phyloP scores from a whole-genome alignment of 139 green algal genomes.

The Closterium sp. region DNA sequence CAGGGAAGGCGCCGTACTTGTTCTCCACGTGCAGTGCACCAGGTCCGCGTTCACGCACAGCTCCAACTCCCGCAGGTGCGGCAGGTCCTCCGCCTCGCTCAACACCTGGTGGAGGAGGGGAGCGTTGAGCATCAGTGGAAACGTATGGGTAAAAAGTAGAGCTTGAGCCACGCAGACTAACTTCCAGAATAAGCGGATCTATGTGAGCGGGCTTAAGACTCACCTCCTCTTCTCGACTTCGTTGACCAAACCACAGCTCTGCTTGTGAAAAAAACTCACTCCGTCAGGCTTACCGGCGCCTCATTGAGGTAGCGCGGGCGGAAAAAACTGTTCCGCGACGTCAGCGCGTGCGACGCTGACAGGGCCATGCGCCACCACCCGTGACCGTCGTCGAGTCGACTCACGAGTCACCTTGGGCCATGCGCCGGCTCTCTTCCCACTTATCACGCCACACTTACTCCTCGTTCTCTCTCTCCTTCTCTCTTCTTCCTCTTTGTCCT shows the following conservation, averaged over 20 bases:
- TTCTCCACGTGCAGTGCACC: constrained; percentile 23
- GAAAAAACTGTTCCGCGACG: not conserved
- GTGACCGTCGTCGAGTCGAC: not conserved
- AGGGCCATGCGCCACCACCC: not conserved
- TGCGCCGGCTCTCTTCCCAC: too few species aligned
- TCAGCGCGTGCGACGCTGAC: not conserved
- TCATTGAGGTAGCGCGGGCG: not conserved
- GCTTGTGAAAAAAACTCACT: too few species aligned
- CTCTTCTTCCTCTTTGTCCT: not conserved
- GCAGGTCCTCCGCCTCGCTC: constrained; percentile 10
- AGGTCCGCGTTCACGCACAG: constrained; percentile 8
- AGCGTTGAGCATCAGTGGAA: not conserved
- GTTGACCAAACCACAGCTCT: too few species aligned
- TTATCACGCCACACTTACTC: too few species aligned
- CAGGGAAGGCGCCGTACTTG: constrained; percentile 25
- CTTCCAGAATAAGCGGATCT: too few species aligned
- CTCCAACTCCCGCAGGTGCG: constrained; percentile 24
- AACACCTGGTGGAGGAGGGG: not conserved
- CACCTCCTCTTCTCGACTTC: too few species aligned
- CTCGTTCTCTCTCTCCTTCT: too few species aligned
- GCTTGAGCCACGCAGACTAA: too few species aligned
- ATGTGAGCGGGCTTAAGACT: too few species aligned
- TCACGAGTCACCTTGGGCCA: not conserved
- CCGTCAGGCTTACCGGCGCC: not conserved
- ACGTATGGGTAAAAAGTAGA: not conserved